phyloP scores from a whole-genome alignment of 345 rosid genomes.

The Arabis hirsuta region DNA sequence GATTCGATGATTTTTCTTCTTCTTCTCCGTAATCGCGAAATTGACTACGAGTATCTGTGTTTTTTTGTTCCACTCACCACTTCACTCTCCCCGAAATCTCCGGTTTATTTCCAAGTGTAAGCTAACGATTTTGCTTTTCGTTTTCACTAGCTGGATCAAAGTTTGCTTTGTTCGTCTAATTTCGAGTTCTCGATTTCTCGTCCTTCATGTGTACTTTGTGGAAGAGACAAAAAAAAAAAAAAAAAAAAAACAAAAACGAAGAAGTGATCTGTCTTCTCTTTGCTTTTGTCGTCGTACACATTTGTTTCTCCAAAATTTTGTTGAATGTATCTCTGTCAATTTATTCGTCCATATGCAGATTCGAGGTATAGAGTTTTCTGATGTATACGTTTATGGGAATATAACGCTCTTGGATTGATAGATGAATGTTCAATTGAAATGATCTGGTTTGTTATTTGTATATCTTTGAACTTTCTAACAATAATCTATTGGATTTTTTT shows the following conservation, averaged over 20 bases:
- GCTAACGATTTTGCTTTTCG: neutral
- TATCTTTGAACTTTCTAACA: neutral
- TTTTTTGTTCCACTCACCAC: neutral
- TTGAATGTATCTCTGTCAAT: neutral
- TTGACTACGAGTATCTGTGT: neutral
- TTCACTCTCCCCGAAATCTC: conserved; percentile 1
- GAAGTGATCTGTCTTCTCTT: too few relatives aligned
- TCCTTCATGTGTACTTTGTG: neutral
- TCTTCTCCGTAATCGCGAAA: neutral
- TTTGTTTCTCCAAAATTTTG: neutral
- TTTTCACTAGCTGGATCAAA: neutral
- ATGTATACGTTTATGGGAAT: neutral
- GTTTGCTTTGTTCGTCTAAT: neutral
- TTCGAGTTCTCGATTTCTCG: neutral
- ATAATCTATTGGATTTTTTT: neutral
- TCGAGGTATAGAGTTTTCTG: neutral
- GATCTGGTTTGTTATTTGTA: neutral
- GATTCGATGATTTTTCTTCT: neutral
- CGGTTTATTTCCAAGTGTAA: conserved; percentile 1
- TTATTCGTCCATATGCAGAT: too few relatives aligned
- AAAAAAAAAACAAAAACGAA: too few relatives aligned
- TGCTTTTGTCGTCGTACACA: neutral
- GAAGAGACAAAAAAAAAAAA: neutral
- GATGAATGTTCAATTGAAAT: neutral
- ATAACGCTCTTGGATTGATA: neutral